Percentiles rank a stretch among this genome's conserved stretches.
These are phyloP conservation scores for Barnettozyma botsteinii DNA, from an alignment of 805 yeast genomes.

Conservation along the genomic window DNA sequence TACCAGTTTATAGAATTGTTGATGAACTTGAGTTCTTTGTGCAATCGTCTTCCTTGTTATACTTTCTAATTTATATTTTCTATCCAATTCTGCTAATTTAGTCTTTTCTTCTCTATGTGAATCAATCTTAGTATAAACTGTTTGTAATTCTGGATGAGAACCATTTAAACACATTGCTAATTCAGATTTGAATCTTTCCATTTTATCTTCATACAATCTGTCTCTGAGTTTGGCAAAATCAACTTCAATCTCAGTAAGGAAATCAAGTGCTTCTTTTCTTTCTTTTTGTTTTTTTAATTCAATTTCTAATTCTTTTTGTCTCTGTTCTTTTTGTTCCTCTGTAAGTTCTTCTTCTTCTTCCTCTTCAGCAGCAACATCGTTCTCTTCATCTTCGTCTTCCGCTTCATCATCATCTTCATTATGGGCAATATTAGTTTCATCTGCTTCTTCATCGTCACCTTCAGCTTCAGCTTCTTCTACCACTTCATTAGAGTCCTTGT, in stretches of 20 bases:
- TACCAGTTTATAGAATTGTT: slow-evolving; percentile 63
- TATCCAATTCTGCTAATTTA: slow-evolving; percentile 40
- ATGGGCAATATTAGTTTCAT: slow-evolving; percentile 6
- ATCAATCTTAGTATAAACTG: slow-evolving; percentile 65
- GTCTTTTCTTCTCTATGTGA: slow-evolving; percentile 69
- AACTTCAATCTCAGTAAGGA: slow-evolving; percentile 73
- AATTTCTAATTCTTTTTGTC: slow-evolving; percentile 18
- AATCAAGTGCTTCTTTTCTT: slow-evolving; percentile 61
- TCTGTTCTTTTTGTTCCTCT: slow-evolving; percentile 20
- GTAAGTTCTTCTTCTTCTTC: slow-evolving; percentile 22
- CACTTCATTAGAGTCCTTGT: slow-evolving; percentile 8
- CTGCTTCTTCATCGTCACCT: slow-evolving; percentile 12
- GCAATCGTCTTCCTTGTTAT: slow-evolving; percentile 80
- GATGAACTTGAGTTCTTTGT: slow-evolving; percentile 73
- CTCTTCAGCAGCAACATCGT: slow-evolving; percentile 19
- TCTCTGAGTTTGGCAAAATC: slow-evolving; percentile 86
- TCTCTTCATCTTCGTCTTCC: slow-evolving; percentile 15
- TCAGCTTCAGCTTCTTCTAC: slow-evolving; percentile 17
- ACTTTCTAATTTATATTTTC: slow-evolving; percentile 66
- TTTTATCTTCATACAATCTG: slow-evolving; percentile 75
- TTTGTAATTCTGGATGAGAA: slow-evolving; percentile 83
- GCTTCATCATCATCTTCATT: slow-evolving; percentile 16
- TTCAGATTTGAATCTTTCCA: slow-evolving; percentile 72
- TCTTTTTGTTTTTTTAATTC: slow-evolving; percentile 31
- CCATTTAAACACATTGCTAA: slow-evolving; percentile 82